Evolutionary conservation across 176 grass and related monocot species (phyloP).

Genomic region (Carex parvula): DNA sequence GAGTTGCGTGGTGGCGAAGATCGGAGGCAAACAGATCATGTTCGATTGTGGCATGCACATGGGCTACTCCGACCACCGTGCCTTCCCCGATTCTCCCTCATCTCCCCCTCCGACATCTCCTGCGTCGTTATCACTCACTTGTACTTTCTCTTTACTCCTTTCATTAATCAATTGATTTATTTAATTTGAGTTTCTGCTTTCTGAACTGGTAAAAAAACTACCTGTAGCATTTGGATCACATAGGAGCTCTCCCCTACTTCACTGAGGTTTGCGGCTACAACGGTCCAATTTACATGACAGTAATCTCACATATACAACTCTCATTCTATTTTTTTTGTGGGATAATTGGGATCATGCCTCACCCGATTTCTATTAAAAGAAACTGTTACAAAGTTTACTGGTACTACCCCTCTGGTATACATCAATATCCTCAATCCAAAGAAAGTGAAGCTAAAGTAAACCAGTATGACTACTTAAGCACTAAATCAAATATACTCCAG

Average conservation of each 20-base stretch:
- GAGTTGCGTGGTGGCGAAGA: slow-evolving; percentile 73
- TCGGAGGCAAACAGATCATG: slow-evolving; percentile 80
- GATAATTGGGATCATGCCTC: no score
- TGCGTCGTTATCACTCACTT: slow-evolving; percentile 94
- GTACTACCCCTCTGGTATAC: no score
- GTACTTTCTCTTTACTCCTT: slow-evolving; percentile 13
- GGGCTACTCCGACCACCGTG: slow-evolving; percentile 57
- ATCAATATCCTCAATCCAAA: no score
- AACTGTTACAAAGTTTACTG: no score
- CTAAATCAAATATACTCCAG: no score
- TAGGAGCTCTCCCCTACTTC: slow-evolving; percentile 87
- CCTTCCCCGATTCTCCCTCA: slow-evolving; percentile 64
- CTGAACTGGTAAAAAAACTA: not conserved
- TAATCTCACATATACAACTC: slow-evolving; percentile 20
- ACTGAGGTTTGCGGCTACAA: slow-evolving; percentile 81
- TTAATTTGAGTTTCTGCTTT: not conserved
- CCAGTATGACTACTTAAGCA: no score
- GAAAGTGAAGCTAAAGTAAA: no score
- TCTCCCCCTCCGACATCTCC: slow-evolving; percentile 50
- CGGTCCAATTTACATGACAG: slow-evolving; percentile 90
- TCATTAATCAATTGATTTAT: not conserved
- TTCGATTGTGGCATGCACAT: slow-evolving; percentile 99
- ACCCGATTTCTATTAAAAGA: no score
- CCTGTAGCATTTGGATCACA: slow-evolving; percentile 86
- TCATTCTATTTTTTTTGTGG: not conserved